A percentile compares a stretch with the other conserved stretches of the same genome.
Evolutionary conservation across 805 yeast genomes (phyloP).

Genomic region (Barnettozyma siamensis): DNA sequence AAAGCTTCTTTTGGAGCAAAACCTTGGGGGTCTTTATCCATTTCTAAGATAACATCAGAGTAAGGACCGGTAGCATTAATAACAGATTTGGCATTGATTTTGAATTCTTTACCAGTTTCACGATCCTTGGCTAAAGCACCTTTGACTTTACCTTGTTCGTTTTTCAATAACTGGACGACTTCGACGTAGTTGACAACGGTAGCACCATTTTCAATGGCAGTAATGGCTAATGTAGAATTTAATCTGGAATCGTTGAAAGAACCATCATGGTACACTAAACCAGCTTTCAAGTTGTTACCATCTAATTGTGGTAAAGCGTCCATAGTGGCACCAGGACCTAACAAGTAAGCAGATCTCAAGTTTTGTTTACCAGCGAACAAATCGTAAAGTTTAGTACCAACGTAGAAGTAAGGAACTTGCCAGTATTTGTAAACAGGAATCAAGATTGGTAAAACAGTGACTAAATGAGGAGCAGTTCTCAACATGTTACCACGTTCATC

Average conservation of each 20-base stretch:
- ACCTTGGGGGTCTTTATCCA: slow-evolving; percentile 72
- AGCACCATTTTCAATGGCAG: slow-evolving; percentile 85
- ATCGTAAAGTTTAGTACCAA: slow-evolving; percentile 89
- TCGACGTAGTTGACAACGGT: slow-evolving; percentile 84
- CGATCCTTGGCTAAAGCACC: slow-evolving; percentile 76
- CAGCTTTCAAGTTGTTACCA: slow-evolving; percentile 72
- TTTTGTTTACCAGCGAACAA: slow-evolving; percentile 87
- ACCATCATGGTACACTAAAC: slow-evolving; percentile 93
- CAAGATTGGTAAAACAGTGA: slow-evolving; percentile 82
- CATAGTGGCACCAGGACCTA: slow-evolving; percentile 58
- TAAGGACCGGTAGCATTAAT: slow-evolving; percentile 95
- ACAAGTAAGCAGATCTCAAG: slow-evolving; percentile 68
- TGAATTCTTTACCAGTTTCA: slow-evolving; percentile 58
- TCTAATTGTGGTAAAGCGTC: slow-evolving; percentile 85
- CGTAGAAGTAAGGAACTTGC: slow-evolving; percentile 92
- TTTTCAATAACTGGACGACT: slow-evolving; percentile 70
- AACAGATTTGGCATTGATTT: slow-evolving; percentile 64
- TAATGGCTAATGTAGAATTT: slow-evolving; percentile 78
- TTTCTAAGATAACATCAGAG: slow-evolving; percentile 75
- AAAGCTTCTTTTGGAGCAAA: slow-evolving; percentile 47
- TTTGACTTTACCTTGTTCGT: slow-evolving; percentile 46
- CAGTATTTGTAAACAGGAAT: slow-evolving; percentile 95
- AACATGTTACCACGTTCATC: slow-evolving; percentile 83
- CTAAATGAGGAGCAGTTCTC: slow-evolving; percentile 88
- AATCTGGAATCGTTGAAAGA: slow-evolving; percentile 89